Evolutionary conservation across 768 basidiomycete genomes (phyloP).

Genomic region (Trametes cinnabarina): DNA sequence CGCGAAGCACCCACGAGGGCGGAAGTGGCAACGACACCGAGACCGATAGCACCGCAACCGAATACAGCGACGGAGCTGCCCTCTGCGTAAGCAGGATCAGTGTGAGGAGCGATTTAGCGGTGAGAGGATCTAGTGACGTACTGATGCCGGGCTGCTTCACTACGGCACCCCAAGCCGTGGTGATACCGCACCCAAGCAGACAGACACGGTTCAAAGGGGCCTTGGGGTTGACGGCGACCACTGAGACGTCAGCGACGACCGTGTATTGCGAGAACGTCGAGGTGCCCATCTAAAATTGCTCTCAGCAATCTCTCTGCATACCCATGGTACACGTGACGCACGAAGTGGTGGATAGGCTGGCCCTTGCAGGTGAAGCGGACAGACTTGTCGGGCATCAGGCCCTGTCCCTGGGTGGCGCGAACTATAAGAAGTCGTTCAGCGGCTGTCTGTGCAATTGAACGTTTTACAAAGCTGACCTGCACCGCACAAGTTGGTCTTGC

Average conservation of each 20-base stretch:
- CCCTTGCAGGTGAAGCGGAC: slow-evolving; percentile 89
- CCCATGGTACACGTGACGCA: slow-evolving; percentile 36
- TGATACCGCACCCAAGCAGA: slow-evolving; percentile 93
- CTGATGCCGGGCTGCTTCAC: slow-evolving; percentile 86
- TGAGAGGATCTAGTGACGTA: slow-evolving; percentile 35
- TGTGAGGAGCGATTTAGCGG: not conserved
- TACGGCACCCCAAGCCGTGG: slow-evolving; percentile 97
- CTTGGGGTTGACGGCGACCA: slow-evolving; percentile 81
- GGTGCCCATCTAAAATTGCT: slow-evolving; percentile 79
- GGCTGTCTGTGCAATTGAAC: not conserved
- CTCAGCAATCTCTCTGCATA: not conserved
- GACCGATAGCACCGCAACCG: slow-evolving; percentile 94
- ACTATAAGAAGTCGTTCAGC: slow-evolving; percentile 46
- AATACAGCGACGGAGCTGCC: slow-evolving; percentile 91
- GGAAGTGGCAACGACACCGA: slow-evolving; percentile 86
- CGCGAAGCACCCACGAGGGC: slow-evolving; percentile 75
- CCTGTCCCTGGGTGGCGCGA: slow-evolving; percentile 89
- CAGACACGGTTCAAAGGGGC: slow-evolving; percentile 97
- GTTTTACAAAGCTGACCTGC: slow-evolving; percentile 50
- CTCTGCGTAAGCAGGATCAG: slow-evolving; percentile 49
- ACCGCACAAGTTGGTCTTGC: slow-evolving; percentile 98
- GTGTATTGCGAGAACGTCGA: slow-evolving; percentile 99
- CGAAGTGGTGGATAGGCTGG: slow-evolving; percentile 86
- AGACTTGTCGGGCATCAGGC: slow-evolving; percentile 90
- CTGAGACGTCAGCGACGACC: slow-evolving; percentile 95